phyloP scores from a whole-genome alignment of 257 asterid species.

The Phtheirospermum japonicum region DNA sequence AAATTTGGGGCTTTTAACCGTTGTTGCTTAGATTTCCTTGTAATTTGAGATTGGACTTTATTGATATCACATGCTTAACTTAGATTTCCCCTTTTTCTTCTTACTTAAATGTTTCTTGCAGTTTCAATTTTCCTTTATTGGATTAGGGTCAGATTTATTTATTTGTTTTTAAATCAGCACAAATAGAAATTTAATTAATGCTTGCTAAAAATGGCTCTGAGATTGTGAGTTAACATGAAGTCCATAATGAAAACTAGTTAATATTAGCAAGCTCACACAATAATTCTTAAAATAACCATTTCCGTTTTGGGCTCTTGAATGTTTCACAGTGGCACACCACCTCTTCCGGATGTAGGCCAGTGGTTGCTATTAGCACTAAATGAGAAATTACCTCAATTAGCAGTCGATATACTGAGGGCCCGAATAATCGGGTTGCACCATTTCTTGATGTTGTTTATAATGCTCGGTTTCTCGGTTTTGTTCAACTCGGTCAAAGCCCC shows the following conservation, averaged over 20 bases:
- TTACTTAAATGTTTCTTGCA: background rate
- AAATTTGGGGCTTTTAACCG: background rate
- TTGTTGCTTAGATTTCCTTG: slow-evolving; percentile 18
- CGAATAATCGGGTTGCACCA: slow-evolving; percentile 92
- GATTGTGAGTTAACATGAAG: background rate
- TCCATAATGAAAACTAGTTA: background rate
- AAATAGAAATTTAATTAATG: slow-evolving; percentile 13
- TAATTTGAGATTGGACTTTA: slow-evolving; percentile 23
- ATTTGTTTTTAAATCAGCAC: no score
- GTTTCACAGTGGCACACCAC: slow-evolving; percentile 59
- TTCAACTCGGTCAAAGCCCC: slow-evolving; percentile 90
- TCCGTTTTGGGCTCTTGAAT: slow-evolving; percentile 20
- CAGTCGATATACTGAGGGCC: slow-evolving; percentile 72
- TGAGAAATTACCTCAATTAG: slow-evolving; percentile 64
- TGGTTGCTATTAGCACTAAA: slow-evolving; percentile 86
- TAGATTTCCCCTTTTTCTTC: slow-evolving; percentile 1
- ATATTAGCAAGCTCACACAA: background rate
- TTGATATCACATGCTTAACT: slow-evolving; percentile 21
- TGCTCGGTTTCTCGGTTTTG: slow-evolving; percentile 92
- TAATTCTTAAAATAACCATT: background rate
- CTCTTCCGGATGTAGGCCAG: slow-evolving; percentile 98
- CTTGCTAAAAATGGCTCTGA: slow-evolving; percentile 5
- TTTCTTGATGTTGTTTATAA: slow-evolving; percentile 86
- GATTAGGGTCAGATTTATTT: no score
- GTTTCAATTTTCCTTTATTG: background rate